Base-by-base conservation (phyloP, 2,329 filamentous ascomycete species). In the Pezicula radicicola region DNA sequence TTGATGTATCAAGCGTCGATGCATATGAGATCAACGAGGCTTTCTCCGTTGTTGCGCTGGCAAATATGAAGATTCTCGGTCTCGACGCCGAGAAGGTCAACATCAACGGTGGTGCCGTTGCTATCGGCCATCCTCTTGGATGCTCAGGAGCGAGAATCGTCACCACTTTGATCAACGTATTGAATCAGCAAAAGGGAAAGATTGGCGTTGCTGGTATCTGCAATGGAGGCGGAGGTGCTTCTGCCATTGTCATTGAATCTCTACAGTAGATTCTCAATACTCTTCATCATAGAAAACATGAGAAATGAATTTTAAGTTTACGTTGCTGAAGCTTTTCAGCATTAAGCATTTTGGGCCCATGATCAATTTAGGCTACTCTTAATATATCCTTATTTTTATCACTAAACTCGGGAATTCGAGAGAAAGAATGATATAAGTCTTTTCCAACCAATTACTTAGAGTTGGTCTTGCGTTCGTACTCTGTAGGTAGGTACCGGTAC, bases 11-110 rank as follows among this genome's bases (percentile, higher is more conserved):
- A 58, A 80, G 89, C 54, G 80, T 99, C 53, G 93, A 97, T 66
- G 94, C 85, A 63, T 99, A 94, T 72, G 94, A 99, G 80, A 97
- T 99, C 80, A 99, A 99, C 79, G 94, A 99, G 79, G 94, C 94
- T 40, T 99, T 99, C 79, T 94, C 89, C 57, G 94, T 96, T 46
- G 94, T 99, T 58, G 91, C 94, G 37, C 81, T 99, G 48, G 92
- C 94, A 61, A 99, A 99, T 79, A 85, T 96, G 76, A 96, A 99
- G 83, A 72, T 97, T 50, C 84, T 99, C 39, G 80, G 79, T 56
- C 75, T 99, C 52, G 78, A 79, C 58, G 81, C 89, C 60, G 89
- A 92, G 54, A 95, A 91, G 75, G 92, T 99, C 69, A 99, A 99
- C 75, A 78, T 97, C 51, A 93, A 91, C 67, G 94, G 94, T 67